These are phyloP conservation scores for Tolypocladium inflatum DNA, from an alignment of 2,329 filamentous ascomycete species.

Conservation along the genomic window DNA sequence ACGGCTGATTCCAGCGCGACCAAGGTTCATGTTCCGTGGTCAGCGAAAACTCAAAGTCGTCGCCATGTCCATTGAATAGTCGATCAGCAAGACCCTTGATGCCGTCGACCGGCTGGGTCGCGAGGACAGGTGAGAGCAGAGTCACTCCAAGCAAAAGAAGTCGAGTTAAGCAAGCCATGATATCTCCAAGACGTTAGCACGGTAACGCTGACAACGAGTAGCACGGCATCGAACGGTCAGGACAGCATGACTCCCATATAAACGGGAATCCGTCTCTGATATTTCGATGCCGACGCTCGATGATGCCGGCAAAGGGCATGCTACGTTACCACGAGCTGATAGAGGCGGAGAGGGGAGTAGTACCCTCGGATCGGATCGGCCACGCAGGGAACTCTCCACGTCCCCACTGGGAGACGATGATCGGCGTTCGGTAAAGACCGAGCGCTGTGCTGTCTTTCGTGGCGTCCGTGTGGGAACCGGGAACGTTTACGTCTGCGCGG, in stretches of 20 bases:
- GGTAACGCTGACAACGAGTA: not conserved
- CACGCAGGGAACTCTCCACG: not conserved
- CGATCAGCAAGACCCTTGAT: constrained; percentile 9
- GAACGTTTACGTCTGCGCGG: not conserved
- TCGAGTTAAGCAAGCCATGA: not conserved
- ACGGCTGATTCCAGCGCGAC: constrained; percentile 11
- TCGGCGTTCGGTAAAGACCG: not conserved
- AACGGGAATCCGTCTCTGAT: not conserved
- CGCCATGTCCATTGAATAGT: constrained; percentile 5
- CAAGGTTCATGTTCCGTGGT: constrained; percentile 4
- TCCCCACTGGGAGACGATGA: too few species aligned
- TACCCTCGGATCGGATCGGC: not conserved
- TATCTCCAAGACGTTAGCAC: not conserved
- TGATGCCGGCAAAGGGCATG: not conserved
- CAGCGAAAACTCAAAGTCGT: constrained; percentile 8
- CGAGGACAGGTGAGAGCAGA: not conserved
- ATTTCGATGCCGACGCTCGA: not conserved
- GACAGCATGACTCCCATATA: not conserved
- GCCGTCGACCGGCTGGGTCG: not conserved
- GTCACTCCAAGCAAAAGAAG: not conserved
- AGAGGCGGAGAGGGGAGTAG: not conserved
- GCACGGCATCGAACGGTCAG: not conserved
- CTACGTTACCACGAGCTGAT: not conserved
- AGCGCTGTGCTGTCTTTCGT: not conserved
- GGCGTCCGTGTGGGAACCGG: not conserved